Evolutionary conservation across 495 filamentous ascomycete species (phyloP).

Genomic region (Neurospora sp.): DNA sequence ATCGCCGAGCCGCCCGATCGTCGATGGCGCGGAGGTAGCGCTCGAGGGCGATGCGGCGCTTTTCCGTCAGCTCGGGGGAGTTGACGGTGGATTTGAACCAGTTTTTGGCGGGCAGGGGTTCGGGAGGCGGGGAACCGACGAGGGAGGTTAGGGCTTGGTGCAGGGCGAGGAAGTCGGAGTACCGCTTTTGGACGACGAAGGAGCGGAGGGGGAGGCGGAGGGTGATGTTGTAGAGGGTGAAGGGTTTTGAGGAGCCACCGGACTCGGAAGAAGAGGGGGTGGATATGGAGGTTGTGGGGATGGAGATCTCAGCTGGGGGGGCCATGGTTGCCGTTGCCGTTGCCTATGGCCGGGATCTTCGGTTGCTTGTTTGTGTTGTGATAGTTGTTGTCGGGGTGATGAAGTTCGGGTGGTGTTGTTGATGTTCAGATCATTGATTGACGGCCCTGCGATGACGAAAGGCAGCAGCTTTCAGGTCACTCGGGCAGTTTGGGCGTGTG

Average conservation of each 20-base stretch:
- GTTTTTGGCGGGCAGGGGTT: conserved; percentile 65
- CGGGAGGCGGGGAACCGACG: conserved; percentile 48
- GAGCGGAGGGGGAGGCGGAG: conserved; percentile 80
- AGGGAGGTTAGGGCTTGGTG: conserved; percentile 57
- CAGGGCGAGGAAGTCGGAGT: conserved; percentile 80
- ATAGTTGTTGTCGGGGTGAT: not conserved
- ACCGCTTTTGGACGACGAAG: conserved; percentile 82
- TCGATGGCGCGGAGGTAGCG: conserved; percentile 76
- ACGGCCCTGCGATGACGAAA: not conserved
- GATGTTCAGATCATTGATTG: not conserved
- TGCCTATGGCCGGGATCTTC: not conserved
- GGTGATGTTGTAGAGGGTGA: conserved; percentile 87
- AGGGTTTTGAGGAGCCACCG: conserved; percentile 82
- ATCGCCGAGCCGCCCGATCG: no score
- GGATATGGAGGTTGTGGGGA: conserved; percentile 61
- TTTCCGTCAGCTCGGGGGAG: conserved; percentile 68
- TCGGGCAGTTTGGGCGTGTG: not conserved
- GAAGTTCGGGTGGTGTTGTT: not conserved
- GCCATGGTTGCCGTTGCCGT: conserved; percentile 43
- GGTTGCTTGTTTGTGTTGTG: not conserved
- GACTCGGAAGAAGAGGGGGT: conserved; percentile 50
- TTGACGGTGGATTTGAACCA: conserved; percentile 76
- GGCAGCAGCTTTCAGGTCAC: not conserved
- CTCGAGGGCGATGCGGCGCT: conserved; percentile 67
- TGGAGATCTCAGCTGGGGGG: conserved; percentile 67